phyloP scores from a whole-genome alignment of 2,329 filamentous ascomycete genomes.

The Thelonectria rubi region DNA sequence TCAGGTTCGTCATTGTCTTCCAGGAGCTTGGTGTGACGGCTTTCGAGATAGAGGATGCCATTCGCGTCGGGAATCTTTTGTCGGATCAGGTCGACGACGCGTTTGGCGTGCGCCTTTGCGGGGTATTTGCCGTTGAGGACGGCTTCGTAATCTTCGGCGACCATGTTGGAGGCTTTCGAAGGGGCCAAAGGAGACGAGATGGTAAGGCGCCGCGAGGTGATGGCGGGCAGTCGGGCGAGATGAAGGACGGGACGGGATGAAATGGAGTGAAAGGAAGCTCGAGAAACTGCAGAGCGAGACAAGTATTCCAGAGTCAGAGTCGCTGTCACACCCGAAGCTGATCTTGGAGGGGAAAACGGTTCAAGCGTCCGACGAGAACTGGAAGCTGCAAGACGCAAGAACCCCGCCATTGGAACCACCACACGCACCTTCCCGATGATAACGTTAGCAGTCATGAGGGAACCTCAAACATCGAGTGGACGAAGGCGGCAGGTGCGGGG shows the following conservation, averaged over 20 bases:
- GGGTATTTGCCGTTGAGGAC: slow-evolving; percentile 75
- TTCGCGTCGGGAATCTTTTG: slow-evolving; percentile 68
- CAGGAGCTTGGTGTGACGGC: slow-evolving; percentile 79
- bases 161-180: slow-evolving; percentile 41
- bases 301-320: not conserved
- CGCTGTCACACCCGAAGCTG: not conserved
- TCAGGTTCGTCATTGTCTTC: slow-evolving; percentile 89
- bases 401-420: slow-evolving; percentile 27
- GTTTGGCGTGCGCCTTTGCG: slow-evolving; percentile 84
- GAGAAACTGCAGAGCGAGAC: not conserved
- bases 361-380: slow-evolving; percentile 4
- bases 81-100: slow-evolving; percentile 82
- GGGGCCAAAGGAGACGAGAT: not conserved
- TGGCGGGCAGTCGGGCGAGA: not conserved
- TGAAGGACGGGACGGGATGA: not conserved
- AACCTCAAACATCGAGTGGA: not conserved
- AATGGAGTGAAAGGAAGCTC: slow-evolving; percentile 2
- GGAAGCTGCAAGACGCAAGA: slow-evolving; percentile 7
- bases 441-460: slow-evolving; percentile 20
- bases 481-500: slow-evolving; percentile 7
- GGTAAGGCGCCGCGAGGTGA: slow-evolving; percentile 7
- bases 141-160: slow-evolving; percentile 56
- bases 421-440: slow-evolving; percentile 33
- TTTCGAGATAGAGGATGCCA: slow-evolving; percentile 89
- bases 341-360: slow-evolving; percentile 1